Conservation (phyloP, 192 early-diverging fungal genomes). For the Backusella morwellensis region DNA sequence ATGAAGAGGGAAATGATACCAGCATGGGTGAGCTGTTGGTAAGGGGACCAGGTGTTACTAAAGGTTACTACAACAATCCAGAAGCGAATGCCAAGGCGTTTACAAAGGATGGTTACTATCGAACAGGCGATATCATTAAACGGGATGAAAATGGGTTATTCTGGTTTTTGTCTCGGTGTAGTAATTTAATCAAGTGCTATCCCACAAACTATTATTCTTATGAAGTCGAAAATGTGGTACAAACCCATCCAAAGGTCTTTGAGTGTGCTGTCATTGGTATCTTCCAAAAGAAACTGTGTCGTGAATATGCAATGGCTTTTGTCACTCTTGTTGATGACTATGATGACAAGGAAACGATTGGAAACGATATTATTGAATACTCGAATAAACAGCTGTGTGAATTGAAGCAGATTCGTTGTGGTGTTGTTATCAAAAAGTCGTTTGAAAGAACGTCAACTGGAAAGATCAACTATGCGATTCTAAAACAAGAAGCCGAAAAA, state of each 20-base stretch:
- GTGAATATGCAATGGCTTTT: not conserved
- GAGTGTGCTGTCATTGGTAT: conserved; percentile 32
- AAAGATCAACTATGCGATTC: not conserved
- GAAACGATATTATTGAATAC: not conserved
- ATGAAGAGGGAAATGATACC: conserved; percentile 37
- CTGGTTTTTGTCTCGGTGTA: conserved; percentile 78
- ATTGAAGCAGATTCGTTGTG: not conserved
- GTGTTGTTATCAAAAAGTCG: not conserved
- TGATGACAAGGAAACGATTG: not conserved
- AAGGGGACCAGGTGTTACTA: conserved; percentile 69
- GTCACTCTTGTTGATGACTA: not conserved
- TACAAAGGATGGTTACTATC: conserved; percentile 66
- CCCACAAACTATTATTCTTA: conserved; percentile 65
- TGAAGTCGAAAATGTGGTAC: conserved; percentile 74
- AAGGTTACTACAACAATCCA: conserved; percentile 70
- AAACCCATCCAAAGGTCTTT: conserved; percentile 61
- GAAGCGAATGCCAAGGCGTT: conserved; percentile 61
- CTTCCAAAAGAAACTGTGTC: not conserved
- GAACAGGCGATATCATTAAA: conserved; percentile 82
- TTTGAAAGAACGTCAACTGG: not conserved
- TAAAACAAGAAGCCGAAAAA: not conserved
- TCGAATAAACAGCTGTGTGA: not conserved
- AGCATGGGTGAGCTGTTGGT: conserved; percentile 65
- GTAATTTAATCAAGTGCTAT: conserved; percentile 87
- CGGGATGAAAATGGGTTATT: conserved; percentile 73